phyloP scores from a whole-genome alignment of 495 filamentous ascomycete species.

The Penicillium ucsense region DNA sequence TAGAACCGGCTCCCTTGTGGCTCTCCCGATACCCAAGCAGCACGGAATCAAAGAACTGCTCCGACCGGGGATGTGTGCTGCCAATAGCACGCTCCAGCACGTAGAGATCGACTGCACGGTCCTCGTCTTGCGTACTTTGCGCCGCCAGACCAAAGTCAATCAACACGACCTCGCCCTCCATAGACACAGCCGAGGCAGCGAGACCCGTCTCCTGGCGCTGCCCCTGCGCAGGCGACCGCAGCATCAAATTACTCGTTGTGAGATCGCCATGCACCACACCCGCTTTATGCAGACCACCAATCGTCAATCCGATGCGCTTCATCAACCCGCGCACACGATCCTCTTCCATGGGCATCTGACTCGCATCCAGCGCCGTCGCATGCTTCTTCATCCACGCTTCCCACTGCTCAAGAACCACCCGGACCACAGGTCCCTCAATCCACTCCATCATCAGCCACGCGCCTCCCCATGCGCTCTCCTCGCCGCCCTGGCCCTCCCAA shows the following conservation, averaged over 20 bases:
- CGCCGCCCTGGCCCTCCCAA: slow-evolving; percentile 38
- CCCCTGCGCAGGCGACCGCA: slow-evolving; percentile 31
- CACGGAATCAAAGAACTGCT: slow-evolving; percentile 60
- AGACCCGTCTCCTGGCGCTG: background rate
- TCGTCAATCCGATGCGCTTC: slow-evolving; percentile 57
- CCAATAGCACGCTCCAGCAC: slow-evolving; percentile 94
- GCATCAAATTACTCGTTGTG: slow-evolving; percentile 96
- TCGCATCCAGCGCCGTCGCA: slow-evolving; percentile 6
- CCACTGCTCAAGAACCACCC: slow-evolving; percentile 57
- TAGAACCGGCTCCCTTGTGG: slow-evolving; percentile 46
- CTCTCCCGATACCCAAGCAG: slow-evolving; percentile 51
- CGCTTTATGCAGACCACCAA: slow-evolving; percentile 70
- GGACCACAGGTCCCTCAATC: slow-evolving; percentile 64
- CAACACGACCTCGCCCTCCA: slow-evolving; percentile 69
- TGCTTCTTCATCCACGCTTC: slow-evolving; percentile 35
- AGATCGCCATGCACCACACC: slow-evolving; percentile 92
- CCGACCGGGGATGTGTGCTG: slow-evolving; percentile 84
- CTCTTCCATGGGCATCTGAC: slow-evolving; percentile 30
- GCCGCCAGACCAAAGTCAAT: slow-evolving; percentile 94
- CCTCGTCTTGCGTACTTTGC: slow-evolving; percentile 78
- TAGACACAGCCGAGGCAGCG: slow-evolving; percentile 6
- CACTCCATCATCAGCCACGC: slow-evolving; percentile 91
- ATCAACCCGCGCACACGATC: slow-evolving; percentile 48
- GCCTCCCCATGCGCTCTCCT: slow-evolving; percentile 40
- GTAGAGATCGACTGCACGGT: slow-evolving; percentile 92